Evolutionary conservation across 2,329 filamentous ascomycete genomes (phyloP), one percentile per base, ranked within the genome.

Genomic region (Epichloe gansuensis): DNA sequence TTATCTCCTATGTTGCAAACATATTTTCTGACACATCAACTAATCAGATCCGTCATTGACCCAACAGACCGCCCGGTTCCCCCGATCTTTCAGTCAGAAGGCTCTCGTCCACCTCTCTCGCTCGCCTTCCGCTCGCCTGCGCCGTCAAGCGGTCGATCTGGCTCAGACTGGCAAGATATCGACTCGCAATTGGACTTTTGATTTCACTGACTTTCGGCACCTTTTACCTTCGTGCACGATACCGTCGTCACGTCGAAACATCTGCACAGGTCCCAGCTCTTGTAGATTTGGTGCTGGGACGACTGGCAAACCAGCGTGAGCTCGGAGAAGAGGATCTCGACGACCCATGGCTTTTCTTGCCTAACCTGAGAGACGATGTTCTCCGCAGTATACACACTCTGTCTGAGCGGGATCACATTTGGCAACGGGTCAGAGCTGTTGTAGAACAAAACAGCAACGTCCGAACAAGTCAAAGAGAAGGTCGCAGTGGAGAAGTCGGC

Each of bases 391-490:
- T 95, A 55, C 88, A 96, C 65, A 84, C 80, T 3, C 76, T 90
- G 21, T 75, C 76, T 8, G 80, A 89, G 60, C 78, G 93, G 39
- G 85, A 93, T 63, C 79, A 81, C 52, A 74, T 98, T 49, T 98
- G 94, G 93, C 77, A 82, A 57, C 81, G 81, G 48, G 93, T 98
- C 21, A 79, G 82, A 58, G 80, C 75, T 49, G 85, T 97, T 50
- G 90, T 98, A 1, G 93, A 98, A 68, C 83, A 84, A 67, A 98
- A 98, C 66, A 86, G 87, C 54, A 98, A 98, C 63, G 85, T 98
- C 15, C 79, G 93, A 42, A 87, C 78, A 0, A 74, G 77, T 69
- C 68, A 90, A 77, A 71, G 89, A 73, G 71, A 85, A 77, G 68
- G 84, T 46, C 70, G 74, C 50, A 83, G 75, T 58, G 82, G 81